Base-by-base conservation (phyloP, 352 stramenopile genomes). In the Pythium monospermum region DNA sequence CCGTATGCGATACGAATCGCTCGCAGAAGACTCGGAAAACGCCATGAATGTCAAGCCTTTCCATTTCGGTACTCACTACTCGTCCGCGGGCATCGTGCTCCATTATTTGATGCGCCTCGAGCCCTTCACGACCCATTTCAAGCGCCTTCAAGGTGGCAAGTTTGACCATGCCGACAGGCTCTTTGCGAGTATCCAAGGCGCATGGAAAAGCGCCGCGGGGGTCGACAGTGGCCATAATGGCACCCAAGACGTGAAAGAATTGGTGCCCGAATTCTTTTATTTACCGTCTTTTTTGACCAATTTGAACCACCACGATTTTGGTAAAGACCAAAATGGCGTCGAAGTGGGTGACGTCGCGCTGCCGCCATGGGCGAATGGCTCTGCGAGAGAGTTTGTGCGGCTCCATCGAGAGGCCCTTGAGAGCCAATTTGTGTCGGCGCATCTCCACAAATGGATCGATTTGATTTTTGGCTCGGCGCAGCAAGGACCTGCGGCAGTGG, bases 251-350 rank as follows among this genome's bases (percentile, higher is more conserved):
- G 95, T 99, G 13, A 99, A 99, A 71, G 97, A 99, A 63, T 69
- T 99, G 11, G 99, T 91, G 15, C 97, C 97, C 11, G 97, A 99
- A 73, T 99, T 97, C 64, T 99, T 98, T 64, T 97, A 94, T 35
- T 82, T 98, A 25, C 84, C 94, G 22, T 76, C 89, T 13, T 99
- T 99, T 64, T 71, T 99, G 23, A 77, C 87, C 52, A 99, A 99
- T 67, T 53, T 80, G 11, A 98, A 99, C 61, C 61, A 90, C 19
- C 87, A 97, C 30, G 91, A 96, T 23, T 96, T 99, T 41, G 97
- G 97, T 7, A 93, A 66, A 11, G 65, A 93, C 69, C 66, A 89
- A 59, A 64, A 90, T 33, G 91, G 93, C 4, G 66, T 91, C 19
- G 49, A 76, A 3, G 76, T 99, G 5, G 76, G 83, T 27, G 81